Percentiles rank a stretch among this genome's conserved stretches.
Conservation (phyloP, 2,329 filamentous ascomycete species). For the Pseudogymnoascus sp. region DNA sequence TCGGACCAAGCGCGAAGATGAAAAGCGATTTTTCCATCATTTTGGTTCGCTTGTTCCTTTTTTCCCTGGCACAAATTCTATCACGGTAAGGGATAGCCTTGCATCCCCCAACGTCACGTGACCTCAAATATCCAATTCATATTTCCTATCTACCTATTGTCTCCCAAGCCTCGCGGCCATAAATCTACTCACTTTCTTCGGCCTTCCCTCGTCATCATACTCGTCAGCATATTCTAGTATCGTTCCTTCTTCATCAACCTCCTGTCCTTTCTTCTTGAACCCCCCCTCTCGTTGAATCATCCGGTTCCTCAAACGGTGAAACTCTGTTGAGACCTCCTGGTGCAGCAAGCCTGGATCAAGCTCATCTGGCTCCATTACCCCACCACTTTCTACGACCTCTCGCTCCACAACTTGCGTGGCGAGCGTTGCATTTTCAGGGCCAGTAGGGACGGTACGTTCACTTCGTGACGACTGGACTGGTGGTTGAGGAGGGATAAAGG, state of each 20-base stretch:
- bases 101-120: neutral
- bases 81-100: neutral
- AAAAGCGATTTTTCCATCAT: slow-evolving; percentile 32
- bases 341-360: slow-evolving; percentile 65
- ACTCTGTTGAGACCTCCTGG: slow-evolving; percentile 72
- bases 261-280: slow-evolving; percentile 52
- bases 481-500: slow-evolving; percentile 21
- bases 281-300: slow-evolving; percentile 79
- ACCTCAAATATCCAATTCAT: slow-evolving; percentile 15
- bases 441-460: slow-evolving; percentile 22
- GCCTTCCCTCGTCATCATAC: slow-evolving; percentile 49
- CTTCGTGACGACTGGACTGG: slow-evolving; percentile 13
- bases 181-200: slow-evolving; percentile 61
- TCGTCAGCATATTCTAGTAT: slow-evolving; percentile 3
- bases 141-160: slow-evolving; percentile 30
- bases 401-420: slow-evolving; percentile 53
- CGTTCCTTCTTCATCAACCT: neutral
- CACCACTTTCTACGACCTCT: slow-evolving; percentile 29
- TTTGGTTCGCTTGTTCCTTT: slow-evolving; percentile 3
- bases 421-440: slow-evolving; percentile 41
- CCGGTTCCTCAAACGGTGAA: slow-evolving; percentile 72
- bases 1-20: slow-evolving; percentile 47
- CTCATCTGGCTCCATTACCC: slow-evolving; percentile 46
- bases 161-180: slow-evolving; percentile 58
- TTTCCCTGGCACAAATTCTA: neutral